Base-by-base conservation (phyloP, 1,284 basidiomycete species). In the Meira miltonrushii region DNA sequence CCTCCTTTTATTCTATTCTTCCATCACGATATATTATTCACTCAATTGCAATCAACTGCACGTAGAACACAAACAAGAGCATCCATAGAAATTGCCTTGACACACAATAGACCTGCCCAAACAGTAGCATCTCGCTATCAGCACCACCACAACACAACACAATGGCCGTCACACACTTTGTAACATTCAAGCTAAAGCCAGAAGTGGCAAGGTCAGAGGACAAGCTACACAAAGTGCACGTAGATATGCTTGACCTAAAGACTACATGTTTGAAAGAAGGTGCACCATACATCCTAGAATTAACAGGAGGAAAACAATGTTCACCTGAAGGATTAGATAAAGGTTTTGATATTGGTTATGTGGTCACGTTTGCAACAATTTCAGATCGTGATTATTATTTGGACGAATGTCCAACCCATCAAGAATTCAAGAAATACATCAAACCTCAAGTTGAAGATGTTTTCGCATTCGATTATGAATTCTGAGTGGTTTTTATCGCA, bases 161-260 rank as follows among this genome's bases (percentile, higher is more conserved):
- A 48, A 70, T 70, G 68, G 55, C 66, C 2, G 49, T 68, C 10
- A 53, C 65, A 9, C 68, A 70, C 60, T 58, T 70, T 9, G 66
- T 70, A 6, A 62, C 64, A 13, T 67, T 70, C 63, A 61, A 59
- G 51, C 68, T 66, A 57, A 61, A 64, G 41, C 54, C 58, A 15
- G 43, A 57, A 1, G 58, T 64, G 8, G 3, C 28, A 33, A 33
- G 8, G 33, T 54, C 57, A 6, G 2, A 55, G n/a, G 43, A 41
- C 41, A 25, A 64, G 44, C 39, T 57, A 9, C 21, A 54, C 0
- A 58, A 62, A 43, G 47, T 67, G 46, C 62, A 61, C 54, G 38
- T 58, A 12, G 54, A 62, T 6, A 59, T 71, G 50, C 57, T 59
- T 37, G 53, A 53, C 12, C 60, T 70, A 50, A 53, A 43, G 15